Conservation (phyloP, 1,284 basidiomycete species). For the Peniophora sp. region DNA sequence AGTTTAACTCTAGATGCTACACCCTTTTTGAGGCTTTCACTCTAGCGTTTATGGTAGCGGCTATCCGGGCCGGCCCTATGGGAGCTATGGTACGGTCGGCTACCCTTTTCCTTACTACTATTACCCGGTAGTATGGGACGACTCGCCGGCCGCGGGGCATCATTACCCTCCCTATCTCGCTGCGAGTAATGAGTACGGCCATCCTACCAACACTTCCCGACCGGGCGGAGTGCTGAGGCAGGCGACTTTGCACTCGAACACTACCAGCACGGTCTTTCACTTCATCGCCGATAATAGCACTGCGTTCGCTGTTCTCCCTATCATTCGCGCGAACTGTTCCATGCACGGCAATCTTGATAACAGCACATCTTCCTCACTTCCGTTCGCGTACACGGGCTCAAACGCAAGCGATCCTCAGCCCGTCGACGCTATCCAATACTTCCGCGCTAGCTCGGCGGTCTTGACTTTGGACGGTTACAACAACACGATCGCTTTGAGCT, state of each 20-base stretch:
- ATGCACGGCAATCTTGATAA: slow-evolving; percentile 23
- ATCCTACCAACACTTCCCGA: slow-evolving; percentile 40
- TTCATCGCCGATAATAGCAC: slow-evolving; percentile 54
- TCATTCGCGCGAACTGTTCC: slow-evolving; percentile 38
- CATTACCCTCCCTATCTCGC: slow-evolving; percentile 39
- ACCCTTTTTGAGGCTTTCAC: background rate
- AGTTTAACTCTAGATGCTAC: background rate
- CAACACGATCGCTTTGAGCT: slow-evolving; percentile 36
- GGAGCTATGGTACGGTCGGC: slow-evolving; percentile 27
- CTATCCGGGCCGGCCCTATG: slow-evolving; percentile 31
- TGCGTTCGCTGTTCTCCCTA: slow-evolving; percentile 36
- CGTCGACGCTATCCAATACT: slow-evolving; percentile 51
- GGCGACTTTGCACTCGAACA: slow-evolving; percentile 40
- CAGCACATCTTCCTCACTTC: slow-evolving; percentile 16
- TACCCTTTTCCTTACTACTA: slow-evolving; percentile 49
- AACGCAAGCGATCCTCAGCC: slow-evolving; percentile 29
- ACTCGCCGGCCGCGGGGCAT: slow-evolving; percentile 24
- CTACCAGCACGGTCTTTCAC: slow-evolving; percentile 41
- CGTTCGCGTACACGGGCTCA: slow-evolving; percentile 23
- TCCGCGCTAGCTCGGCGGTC: slow-evolving; percentile 46
- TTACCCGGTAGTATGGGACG: slow-evolving; percentile 51
- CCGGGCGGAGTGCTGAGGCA: slow-evolving; percentile 49
- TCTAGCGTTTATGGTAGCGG: slow-evolving; percentile 53
- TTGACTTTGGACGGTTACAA: slow-evolving; percentile 63
- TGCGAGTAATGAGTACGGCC: slow-evolving; percentile 38